Conservation (phyloP, 768 basidiomycete species). For the Ramaria sp. region DNA sequence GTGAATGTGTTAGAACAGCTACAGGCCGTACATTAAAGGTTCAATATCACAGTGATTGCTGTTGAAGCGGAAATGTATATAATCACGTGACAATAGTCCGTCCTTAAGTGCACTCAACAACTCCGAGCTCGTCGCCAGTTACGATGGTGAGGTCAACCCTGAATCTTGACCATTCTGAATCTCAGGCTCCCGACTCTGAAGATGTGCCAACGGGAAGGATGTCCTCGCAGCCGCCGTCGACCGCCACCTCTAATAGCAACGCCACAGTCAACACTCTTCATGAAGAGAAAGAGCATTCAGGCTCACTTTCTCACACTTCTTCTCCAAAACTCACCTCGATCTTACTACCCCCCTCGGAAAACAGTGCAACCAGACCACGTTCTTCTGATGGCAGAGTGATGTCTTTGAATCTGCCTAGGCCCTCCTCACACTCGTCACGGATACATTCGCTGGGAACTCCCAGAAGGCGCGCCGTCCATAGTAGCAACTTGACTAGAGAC, state of each 20-base stretch:
- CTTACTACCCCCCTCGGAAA: conserved; percentile 1
- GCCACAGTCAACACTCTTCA: background rate
- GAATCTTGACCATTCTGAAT: background rate
- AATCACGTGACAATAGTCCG: background rate
- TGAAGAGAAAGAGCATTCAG: background rate
- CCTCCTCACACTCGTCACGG: background rate
- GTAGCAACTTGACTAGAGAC: background rate
- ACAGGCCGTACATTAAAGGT: conserved; percentile 33
- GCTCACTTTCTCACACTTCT: conserved; percentile 2
- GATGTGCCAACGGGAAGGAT: background rate
- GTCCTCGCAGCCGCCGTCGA: background rate
- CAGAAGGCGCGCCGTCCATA: background rate
- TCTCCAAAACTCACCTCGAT: conserved; percentile 7
- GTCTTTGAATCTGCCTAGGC: background rate
- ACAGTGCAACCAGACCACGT: conserved; percentile 1
- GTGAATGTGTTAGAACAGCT: conserved; percentile 31
- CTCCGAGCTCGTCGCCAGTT: no score
- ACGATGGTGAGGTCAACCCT: background rate
- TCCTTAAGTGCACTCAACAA: no score
- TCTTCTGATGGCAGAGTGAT: conserved; percentile 5
- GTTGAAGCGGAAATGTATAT: background rate
- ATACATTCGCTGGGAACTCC: background rate
- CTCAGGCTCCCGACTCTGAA: background rate
- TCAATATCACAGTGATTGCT: no score
- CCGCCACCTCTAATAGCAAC: background rate